phyloP scores from a whole-genome alignment of 345 rosid genomes.

The Combretum micranthum region DNA sequence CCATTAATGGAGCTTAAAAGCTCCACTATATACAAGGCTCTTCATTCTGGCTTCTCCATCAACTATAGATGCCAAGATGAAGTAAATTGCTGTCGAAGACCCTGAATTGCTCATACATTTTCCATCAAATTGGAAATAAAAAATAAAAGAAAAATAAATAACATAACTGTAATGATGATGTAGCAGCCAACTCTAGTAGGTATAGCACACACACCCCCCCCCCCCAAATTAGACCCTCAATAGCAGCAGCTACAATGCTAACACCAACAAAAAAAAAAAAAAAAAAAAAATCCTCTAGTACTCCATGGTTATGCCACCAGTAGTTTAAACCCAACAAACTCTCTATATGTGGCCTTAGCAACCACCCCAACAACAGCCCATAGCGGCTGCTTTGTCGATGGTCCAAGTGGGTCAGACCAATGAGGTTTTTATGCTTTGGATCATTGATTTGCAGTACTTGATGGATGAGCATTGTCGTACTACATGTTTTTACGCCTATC shows the following conservation, averaged over 20 bases:
- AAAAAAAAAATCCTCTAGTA: no score
- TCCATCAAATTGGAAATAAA: no score
- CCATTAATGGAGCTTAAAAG: no score
- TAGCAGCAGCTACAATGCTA: conserved; percentile 41
- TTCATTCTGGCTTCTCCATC: no score
- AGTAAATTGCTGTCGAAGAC: no score
- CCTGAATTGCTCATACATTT: no score
- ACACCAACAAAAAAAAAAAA: no score
- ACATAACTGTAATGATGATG: conserved; percentile 31
- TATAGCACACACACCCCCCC: conserved; percentile 32
- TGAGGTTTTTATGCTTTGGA: conserved; percentile 91
- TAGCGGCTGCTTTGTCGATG: conserved; percentile 19
- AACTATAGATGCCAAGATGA: no score
- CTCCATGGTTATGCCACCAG: conserved; percentile 17
- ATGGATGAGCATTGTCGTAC: conserved; percentile 72
- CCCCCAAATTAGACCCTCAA: conserved; percentile 25
- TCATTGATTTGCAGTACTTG: conserved; percentile 92
- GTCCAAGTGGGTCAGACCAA: conserved; percentile 39
- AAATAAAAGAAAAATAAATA: no score
- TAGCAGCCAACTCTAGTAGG: conserved; percentile 54
- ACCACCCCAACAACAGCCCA: conserved; percentile 19
- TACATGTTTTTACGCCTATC: conserved; percentile 54
- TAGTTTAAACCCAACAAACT: conserved; percentile 1
- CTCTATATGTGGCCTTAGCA: conserved; percentile 20
- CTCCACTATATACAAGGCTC: no score